A percentile compares a stretch with the other conserved stretches of the same genome.
Evolutionary conservation across 1,284 basidiomycete genomes (phyloP).

Genomic region (Apiotrichum montevideense): DNA sequence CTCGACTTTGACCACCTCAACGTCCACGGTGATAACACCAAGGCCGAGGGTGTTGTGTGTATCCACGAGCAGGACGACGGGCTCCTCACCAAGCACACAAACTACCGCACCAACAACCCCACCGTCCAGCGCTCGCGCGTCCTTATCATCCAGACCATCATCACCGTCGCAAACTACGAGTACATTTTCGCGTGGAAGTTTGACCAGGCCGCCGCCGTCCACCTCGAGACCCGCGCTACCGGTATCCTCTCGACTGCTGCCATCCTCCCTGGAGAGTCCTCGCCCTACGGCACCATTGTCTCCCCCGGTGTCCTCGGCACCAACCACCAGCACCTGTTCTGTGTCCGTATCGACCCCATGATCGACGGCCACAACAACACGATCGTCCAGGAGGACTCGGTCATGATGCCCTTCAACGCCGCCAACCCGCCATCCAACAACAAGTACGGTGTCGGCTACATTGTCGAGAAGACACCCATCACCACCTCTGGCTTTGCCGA

Average conservation of each 20-base stretch:
- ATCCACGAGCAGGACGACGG: conserved; percentile 49
- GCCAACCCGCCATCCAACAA: conserved; percentile 35
- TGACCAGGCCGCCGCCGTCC: conserved; percentile 47
- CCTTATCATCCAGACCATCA: conserved; percentile 46
- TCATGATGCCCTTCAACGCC: conserved; percentile 38
- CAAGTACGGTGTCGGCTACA: conserved; percentile 40
- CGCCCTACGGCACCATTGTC: conserved; percentile 47
- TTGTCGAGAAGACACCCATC: conserved; percentile 38
- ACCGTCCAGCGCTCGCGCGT: conserved; percentile 42
- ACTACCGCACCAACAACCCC: conserved; percentile 43
- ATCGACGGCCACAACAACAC: conserved; percentile 45
- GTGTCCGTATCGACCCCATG: conserved; percentile 40
- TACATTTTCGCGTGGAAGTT: conserved; percentile 47
- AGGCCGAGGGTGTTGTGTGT: conserved; percentile 41
- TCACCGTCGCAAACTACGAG: conserved; percentile 44
- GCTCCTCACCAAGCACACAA: conserved; percentile 48
- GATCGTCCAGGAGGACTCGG: conserved; percentile 43
- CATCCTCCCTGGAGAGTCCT: conserved; percentile 43
- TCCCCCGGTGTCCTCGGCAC: conserved; percentile 45
- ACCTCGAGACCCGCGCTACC: conserved; percentile 48
- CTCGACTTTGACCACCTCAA: conserved; percentile 40
- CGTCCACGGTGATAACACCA: conserved; percentile 21
- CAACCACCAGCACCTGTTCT: conserved; percentile 49
- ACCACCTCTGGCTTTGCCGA: conserved; percentile 34
- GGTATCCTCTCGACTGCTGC: conserved; percentile 47